phyloP scores from a whole-genome alignment of 805 yeast genomes.

The Candida multigemmis region DNA sequence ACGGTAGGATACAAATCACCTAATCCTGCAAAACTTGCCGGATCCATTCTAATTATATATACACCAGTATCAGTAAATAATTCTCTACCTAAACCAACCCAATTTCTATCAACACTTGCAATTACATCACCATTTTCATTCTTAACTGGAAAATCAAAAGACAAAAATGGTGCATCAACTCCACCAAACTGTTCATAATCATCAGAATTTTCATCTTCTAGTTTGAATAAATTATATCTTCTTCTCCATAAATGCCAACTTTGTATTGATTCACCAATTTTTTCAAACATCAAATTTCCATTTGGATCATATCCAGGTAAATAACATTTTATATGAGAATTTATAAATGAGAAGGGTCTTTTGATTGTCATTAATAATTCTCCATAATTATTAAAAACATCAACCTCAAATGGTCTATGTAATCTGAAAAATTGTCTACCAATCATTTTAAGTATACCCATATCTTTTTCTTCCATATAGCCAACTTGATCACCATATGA shows the following conservation, averaged over 20 bases:
- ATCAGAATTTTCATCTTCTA: constrained; percentile 29
- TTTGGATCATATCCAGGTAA: constrained; percentile 43
- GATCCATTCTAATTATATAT: constrained; percentile 79
- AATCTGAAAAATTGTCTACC: constrained; percentile 75
- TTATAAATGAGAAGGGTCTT: constrained; percentile 81
- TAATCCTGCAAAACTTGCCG: constrained; percentile 53
- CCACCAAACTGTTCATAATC: constrained; percentile 72
- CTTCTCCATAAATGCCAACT: constrained; percentile 96
- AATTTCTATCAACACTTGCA: constrained; percentile 81
- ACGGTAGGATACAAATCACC: constrained; percentile 42
- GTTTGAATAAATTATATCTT: constrained; percentile 67
- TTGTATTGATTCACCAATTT: constrained; percentile 81
- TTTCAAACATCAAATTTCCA: constrained; percentile 30
- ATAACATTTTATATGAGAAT: constrained; percentile 73
- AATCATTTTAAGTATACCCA: constrained; percentile 58
- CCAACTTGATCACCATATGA: constrained; percentile 70
- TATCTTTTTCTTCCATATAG: constrained; percentile 72
- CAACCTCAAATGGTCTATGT: constrained; percentile 80
- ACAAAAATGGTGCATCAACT: constrained; percentile 78
- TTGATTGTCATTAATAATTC: constrained; percentile 55
- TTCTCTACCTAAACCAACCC: constrained; percentile 94
- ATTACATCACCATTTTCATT: constrained; percentile 51
- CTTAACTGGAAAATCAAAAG: constrained; percentile 76
- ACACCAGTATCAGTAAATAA: constrained; percentile 92
- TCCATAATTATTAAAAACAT: constrained; percentile 57